These are phyloP conservation scores for Fusarium virguliforme DNA, from an alignment of 2,329 filamentous ascomycete species.

Conservation along the genomic window DNA sequence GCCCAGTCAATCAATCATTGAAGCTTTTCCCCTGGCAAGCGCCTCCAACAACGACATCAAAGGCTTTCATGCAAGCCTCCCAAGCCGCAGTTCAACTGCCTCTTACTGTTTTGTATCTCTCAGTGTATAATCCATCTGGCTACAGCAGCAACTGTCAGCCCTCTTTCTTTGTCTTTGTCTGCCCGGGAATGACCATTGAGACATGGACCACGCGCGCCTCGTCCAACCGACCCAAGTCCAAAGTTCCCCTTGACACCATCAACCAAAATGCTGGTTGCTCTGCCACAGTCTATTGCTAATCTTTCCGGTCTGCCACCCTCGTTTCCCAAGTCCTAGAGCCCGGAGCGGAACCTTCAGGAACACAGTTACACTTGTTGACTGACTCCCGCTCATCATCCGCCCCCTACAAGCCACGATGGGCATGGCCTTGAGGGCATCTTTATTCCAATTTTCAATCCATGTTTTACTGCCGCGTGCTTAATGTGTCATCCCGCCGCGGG, in stretches of 20 bases:
- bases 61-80: slow-evolving; percentile 13
- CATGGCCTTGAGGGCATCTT: slow-evolving; percentile 4
- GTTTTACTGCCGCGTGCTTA: slow-evolving; percentile 28
- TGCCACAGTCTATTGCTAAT: slow-evolving; percentile 28
- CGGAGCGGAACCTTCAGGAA: slow-evolving; percentile 17
- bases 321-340: slow-evolving; percentile 31
- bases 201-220: slow-evolving; percentile 31
- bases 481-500: neutral
- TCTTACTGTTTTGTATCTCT: neutral
- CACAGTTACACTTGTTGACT: slow-evolving; percentile 38
- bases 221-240: slow-evolving; percentile 13
- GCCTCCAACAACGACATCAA: slow-evolving; percentile 21
- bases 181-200: slow-evolving; percentile 39
- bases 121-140: neutral
- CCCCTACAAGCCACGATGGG: slow-evolving; percentile 38
- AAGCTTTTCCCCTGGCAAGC: slow-evolving; percentile 3
- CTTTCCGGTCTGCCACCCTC: neutral
- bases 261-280: slow-evolving; percentile 9
- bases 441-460: slow-evolving; percentile 10
- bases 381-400: slow-evolving; percentile 32
- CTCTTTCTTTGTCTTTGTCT: slow-evolving; percentile 27
- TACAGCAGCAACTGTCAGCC: neutral
- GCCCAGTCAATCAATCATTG: neutral
- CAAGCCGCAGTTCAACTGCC: neutral
- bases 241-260: slow-evolving; percentile 18